phyloP scores from a whole-genome alignment of 306 rosid genomes.

The Trifolium fragiferum region DNA sequence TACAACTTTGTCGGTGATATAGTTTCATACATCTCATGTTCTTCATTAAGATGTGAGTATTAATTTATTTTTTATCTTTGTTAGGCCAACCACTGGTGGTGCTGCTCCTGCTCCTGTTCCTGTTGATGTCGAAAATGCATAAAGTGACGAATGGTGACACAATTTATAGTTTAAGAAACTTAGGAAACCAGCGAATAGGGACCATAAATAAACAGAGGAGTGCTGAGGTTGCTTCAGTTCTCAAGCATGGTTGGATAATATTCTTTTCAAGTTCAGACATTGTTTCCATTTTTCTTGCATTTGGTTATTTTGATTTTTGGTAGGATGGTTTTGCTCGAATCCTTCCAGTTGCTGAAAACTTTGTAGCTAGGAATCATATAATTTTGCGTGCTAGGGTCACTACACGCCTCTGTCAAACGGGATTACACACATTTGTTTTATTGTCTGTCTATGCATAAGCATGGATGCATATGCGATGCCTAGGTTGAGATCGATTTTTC shows the following conservation, averaged over 20 bases:
- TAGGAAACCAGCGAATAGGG: conserved; percentile 49
- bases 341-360: conserved; percentile 48
- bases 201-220: conserved; percentile 58
- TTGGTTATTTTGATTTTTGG: conserved; percentile 39
- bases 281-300: conserved; percentile 50
- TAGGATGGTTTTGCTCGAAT: conserved; percentile 88
- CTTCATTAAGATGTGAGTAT: not conserved
- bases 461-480: conserved; percentile 36
- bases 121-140: conserved; percentile 43
- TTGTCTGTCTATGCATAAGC: conserved; percentile 42
- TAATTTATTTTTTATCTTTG: conserved; percentile 26
- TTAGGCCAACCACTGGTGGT: conserved; percentile 97
- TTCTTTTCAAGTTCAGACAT: conserved; percentile 51
- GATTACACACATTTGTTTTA: conserved; percentile 40
- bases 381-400: conserved; percentile 52
- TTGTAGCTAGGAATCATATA: conserved; percentile 57
- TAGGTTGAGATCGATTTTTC: conserved; percentile 37
- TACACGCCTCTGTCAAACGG: conserved; percentile 42
- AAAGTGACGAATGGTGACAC: conserved; percentile 30
- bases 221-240: conserved; percentile 54
- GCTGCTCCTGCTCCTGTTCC: conserved; percentile 55
- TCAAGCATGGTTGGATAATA: conserved; percentile 47
- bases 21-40: not conserved
- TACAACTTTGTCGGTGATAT: conserved; percentile 4
- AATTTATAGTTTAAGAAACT: conserved; percentile 41